Evolutionary conservation across 75 land plant species (phyloP), one percentile per base, ranked within the genome.

Genomic region (Ceratopteris richardii): DNA sequence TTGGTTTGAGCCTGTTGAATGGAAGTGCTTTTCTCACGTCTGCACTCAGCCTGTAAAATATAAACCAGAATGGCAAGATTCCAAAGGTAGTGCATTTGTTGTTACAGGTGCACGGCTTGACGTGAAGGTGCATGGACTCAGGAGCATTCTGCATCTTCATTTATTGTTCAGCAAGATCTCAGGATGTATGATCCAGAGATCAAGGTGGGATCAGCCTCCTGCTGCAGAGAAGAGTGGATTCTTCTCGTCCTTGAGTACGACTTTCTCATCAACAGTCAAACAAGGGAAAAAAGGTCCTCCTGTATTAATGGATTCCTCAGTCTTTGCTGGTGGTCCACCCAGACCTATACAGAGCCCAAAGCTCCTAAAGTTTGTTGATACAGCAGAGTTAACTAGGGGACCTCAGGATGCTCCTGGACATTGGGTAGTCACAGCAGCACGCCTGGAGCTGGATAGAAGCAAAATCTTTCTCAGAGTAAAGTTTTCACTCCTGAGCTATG

Each of bases 101-200:
- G 94, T 92, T 53, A 88, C 89, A 7, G 97, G 97, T 39, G 97
- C 89, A 25, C 86, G 84, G 60, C 78, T 92, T 11, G 54, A 44
- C 9, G 83, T 80, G 3, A 57, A 51, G 40, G 51, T 62, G 39
- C 70, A 63, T 42, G 80, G 72, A 19, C 59, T 78, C 7, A 85
- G 63, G 71, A 73, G 41, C 22, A 89, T 88, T 29, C 71, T 92
- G 18, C 88, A 78, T 46, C 78, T 92, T 20, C 57, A 77, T 30
- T 75, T 92, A 6, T 51, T 52, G 20, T 92, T 61, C 66, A 69
- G 89, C 3, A 71, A 74, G 44, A 66, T 88, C 0, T 57, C 82
- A 2, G 67, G 72, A 25, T 77, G 66, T 67, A 60, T 29, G 17
- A 63, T 82, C n/a, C 66, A 60, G 19, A 60, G 70, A 31, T 80